Base-by-base conservation (phyloP, 1,284 basidiomycete species). In the Pisolithus thermaeus region DNA sequence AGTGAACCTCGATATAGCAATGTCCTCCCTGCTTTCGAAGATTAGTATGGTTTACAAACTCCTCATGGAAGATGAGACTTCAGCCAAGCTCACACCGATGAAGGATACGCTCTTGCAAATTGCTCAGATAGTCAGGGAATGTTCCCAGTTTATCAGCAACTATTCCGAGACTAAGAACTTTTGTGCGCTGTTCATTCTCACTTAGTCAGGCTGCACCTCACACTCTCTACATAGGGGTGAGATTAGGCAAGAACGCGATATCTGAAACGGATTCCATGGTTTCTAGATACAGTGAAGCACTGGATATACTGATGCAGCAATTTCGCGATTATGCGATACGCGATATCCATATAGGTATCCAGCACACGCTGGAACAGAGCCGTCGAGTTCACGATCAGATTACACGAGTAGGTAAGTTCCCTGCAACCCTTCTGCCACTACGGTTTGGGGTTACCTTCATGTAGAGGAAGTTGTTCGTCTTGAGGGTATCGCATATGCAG, bases 241-340 rank as follows among this genome's bases (percentile, higher is more conserved):
- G 50, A 22, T 20, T 52, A 36, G 32, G 32, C 28, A 44, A 41
- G 50, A 42, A 52, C 4, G 23, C 51, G 18, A 7, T 43, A 6
- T 22, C n/a, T 8, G 51, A 52, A 52, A 52, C 51, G 8, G n/a
- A 25, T 35, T n/a, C 37, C 23, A 52, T 20, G 11, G 52, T 41
- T 20, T 11, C 52, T n/a, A 30, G 9, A 12, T 52, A 52, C 18
- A 52, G n/a, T 30, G 12, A 27, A 11, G 43, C 36, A 14, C 14
- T 52, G 18, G 49, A 44, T 7, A 12, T 25, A n/a, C 28, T 51
- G n/a, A 51, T 51, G 35, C 50, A 51, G 9, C 49, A 51, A 50
- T 51, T 51, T 23, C 50, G 50, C 9, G 25, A 51, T 23, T 25
- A 38, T 28, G 50, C 27, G 18, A 25, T 36, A 23, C 37, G 50